phyloP scores from a whole-genome alignment of 2,329 filamentous ascomycete genomes.

The Colletotrichum sp. region DNA sequence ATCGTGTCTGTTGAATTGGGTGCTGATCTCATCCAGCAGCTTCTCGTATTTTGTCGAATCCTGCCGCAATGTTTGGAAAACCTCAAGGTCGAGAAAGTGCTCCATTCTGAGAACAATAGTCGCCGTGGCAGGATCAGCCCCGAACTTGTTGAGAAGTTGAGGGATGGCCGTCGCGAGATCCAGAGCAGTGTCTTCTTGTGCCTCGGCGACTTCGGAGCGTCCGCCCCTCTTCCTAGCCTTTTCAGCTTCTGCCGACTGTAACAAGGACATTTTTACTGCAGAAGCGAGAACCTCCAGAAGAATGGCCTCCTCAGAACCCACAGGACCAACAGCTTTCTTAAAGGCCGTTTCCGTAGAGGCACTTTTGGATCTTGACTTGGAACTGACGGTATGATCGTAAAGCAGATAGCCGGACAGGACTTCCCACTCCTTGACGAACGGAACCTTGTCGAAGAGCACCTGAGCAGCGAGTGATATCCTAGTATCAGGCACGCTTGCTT shows the following conservation, averaged over 20 bases:
- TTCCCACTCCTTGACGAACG: slow-evolving; percentile 87
- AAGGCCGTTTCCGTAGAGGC: slow-evolving; percentile 67
- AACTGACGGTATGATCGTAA: slow-evolving; percentile 82
- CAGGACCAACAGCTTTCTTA: slow-evolving; percentile 75
- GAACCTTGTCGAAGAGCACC: slow-evolving; percentile 81
- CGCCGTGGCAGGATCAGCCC: slow-evolving; percentile 85
- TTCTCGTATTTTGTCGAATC: slow-evolving; percentile 81
- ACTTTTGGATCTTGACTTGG: slow-evolving; percentile 56
- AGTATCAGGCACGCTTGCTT: slow-evolving; percentile 73
- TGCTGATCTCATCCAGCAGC: slow-evolving; percentile 88
- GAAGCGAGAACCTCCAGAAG: slow-evolving; percentile 87
- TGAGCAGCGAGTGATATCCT: slow-evolving; percentile 87
- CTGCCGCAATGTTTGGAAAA: slow-evolving; percentile 88
- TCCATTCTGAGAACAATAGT: slow-evolving; percentile 86
- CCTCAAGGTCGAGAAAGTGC: slow-evolving; percentile 83
- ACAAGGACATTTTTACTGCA: slow-evolving; percentile 76
- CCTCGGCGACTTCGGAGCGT: slow-evolving; percentile 69
- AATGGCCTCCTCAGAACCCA: slow-evolving; percentile 79
- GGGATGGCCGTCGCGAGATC: slow-evolving; percentile 82
- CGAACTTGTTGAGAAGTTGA: slow-evolving; percentile 88
- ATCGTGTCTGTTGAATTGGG: slow-evolving; percentile 92
- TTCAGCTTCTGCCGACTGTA: slow-evolving; percentile 69
- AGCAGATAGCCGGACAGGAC: slow-evolving; percentile 87
- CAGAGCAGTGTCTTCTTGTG: slow-evolving; percentile 79
- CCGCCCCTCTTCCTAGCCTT: slow-evolving; percentile 62